Percentiles rank a stretch among this genome's conserved stretches.
phyloP scores from a whole-genome alignment of 495 filamentous ascomycete species.

The Penicillium lagena region DNA sequence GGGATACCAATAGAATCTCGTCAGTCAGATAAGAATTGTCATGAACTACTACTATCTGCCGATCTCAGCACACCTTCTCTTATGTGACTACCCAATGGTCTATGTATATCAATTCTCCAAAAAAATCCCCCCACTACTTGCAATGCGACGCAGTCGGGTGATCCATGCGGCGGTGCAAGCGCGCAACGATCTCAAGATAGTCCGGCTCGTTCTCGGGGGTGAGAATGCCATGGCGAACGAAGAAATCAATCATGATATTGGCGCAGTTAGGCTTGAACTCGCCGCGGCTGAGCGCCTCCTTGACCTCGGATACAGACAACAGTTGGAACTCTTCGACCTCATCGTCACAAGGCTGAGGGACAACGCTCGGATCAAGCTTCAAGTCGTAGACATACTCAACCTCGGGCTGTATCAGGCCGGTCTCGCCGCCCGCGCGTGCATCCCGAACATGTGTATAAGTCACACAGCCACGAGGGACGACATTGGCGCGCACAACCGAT shows the following conservation, averaged over 20 bases:
- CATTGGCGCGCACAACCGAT: conserved; percentile 52
- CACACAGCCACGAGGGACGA: conserved; percentile 58
- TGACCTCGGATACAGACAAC: conserved; percentile 65
- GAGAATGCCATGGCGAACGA: conserved; percentile 77
- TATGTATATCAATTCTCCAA: neutral
- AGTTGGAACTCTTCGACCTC: conserved; percentile 86
- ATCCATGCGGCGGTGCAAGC: conserved; percentile 73
- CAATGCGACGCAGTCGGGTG: conserved; percentile 60
- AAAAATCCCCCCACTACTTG: conserved; percentile 5
- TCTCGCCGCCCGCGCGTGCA: conserved; percentile 73
- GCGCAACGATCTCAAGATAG: conserved; percentile 67
- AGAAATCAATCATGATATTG: conserved; percentile 79
- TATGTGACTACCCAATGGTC: neutral
- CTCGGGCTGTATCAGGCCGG: conserved; percentile 84
- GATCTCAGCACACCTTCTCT: neutral
- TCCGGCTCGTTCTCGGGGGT: conserved; percentile 77
- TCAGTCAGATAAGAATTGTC: neutral
- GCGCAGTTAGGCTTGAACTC: conserved; percentile 95
- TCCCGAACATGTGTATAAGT: conserved; percentile 84
- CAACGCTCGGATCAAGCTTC: conserved; percentile 60
- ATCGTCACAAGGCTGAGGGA: conserved; percentile 69
- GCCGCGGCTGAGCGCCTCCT: conserved; percentile 60
- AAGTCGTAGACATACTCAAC: conserved; percentile 90
- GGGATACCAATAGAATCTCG: conserved; percentile 20
- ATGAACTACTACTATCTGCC: too few relatives aligned